phyloP scores from a whole-genome alignment of 2,329 filamentous ascomycete species.

The Cladophialophora bantiana region DNA sequence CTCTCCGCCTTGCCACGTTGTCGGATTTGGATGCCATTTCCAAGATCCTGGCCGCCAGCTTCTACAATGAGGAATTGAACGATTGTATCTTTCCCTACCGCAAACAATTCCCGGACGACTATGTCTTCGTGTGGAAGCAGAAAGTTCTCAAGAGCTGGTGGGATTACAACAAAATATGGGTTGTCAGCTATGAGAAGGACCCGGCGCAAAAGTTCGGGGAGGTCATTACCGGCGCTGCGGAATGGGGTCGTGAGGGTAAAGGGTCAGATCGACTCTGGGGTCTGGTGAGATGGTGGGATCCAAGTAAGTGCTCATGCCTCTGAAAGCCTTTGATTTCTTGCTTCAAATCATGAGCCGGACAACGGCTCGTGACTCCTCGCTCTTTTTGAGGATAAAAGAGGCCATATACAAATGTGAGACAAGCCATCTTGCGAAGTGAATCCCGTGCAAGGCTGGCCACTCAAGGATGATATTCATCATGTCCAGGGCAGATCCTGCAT shows the following conservation, averaged over 20 bases:
- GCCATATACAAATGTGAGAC: no score
- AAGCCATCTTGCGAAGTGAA: no score
- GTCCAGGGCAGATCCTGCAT: no score
- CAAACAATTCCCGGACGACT: conserved; percentile 27
- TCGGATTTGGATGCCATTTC: conserved; percentile 28
- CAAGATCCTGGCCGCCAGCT: conserved; percentile 26
- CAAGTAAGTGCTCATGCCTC: conserved; percentile 23
- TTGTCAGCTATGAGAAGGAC: conserved; percentile 17
- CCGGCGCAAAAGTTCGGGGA: not conserved
- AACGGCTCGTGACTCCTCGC: no score
- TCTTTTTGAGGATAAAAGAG: no score
- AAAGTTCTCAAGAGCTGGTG: conserved; percentile 20
- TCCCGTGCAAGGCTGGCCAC: no score
- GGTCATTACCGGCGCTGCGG: conserved; percentile 27
- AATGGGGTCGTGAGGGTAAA: conserved; percentile 27
- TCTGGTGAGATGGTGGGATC: conserved; percentile 30
- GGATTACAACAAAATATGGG: conserved; percentile 28
- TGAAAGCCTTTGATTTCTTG: not conserved
- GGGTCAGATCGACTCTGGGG: conserved; percentile 29
- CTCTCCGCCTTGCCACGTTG: conserved; percentile 24
- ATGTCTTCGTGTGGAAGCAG: conserved; percentile 16
- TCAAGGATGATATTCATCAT: no score
- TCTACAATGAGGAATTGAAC: conserved; percentile 23
- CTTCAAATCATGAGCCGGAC: no score
- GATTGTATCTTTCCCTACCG: conserved; percentile 27